A percentile compares a stretch with the other conserved stretches of the same genome.
Evolutionary conservation across 2,329 filamentous ascomycete genomes (phyloP).

Genomic region (Ceratocystis alfenasii): DNA sequence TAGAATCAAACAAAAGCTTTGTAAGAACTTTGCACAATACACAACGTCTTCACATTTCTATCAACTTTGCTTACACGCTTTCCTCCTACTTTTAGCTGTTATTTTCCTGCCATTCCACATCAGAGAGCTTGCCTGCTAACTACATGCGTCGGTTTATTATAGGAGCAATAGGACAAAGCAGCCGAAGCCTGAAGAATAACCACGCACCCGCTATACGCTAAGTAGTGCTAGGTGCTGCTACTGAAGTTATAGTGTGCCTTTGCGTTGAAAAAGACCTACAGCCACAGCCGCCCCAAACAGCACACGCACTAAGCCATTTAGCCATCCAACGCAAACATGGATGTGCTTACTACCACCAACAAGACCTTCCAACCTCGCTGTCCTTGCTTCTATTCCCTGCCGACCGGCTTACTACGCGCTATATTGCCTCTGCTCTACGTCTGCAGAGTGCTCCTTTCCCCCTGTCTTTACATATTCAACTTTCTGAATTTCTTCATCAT

Average conservation of each 20-base stretch:
- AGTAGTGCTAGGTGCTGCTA: background rate
- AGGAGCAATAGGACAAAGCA: background rate
- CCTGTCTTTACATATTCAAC: background rate
- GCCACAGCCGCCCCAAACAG: background rate
- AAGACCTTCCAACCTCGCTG: background rate
- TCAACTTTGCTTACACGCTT: background rate
- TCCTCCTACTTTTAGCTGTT: background rate
- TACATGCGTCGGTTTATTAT: background rate
- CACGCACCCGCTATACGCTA: background rate
- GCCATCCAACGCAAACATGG: conserved; percentile 2
- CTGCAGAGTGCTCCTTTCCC: background rate
- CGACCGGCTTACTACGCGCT: background rate
- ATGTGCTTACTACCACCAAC: background rate
- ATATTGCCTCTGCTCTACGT: background rate
- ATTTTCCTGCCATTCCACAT: background rate
- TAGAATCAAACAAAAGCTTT: background rate
- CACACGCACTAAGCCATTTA: background rate
- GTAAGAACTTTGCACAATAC: background rate
- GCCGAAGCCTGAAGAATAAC: background rate
- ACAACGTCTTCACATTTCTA: background rate
- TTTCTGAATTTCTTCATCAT: conserved; percentile 10
- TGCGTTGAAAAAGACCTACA: background rate
- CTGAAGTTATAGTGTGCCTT: background rate
- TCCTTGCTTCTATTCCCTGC: conserved; percentile 3
- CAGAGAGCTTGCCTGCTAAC: background rate